Evolutionary conservation across 116 monocot genomes (phyloP).

Genomic region (Iris pallida): DNA sequence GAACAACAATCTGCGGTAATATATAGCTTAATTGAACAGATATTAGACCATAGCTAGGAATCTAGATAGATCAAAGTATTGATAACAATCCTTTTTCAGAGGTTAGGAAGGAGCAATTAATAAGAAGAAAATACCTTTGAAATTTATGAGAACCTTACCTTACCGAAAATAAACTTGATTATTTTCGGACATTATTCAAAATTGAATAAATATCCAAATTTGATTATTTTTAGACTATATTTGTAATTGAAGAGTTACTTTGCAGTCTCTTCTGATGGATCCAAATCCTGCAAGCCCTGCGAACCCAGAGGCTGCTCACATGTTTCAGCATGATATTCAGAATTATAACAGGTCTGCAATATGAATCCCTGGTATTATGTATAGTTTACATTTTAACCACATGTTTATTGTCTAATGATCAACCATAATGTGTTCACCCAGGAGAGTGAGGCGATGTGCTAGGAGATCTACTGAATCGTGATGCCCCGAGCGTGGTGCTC

Average conservation of each 20-base stretch:
- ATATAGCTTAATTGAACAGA: too few species aligned
- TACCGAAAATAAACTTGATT: too few species aligned
- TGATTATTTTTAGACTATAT: neutral
- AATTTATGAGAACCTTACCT: too few species aligned
- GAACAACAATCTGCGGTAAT: too few species aligned
- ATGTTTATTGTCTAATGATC: neutral
- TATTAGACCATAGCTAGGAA: too few species aligned
- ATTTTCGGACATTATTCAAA: too few species aligned
- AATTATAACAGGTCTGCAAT: slow-evolving; percentile 43
- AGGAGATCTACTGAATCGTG: slow-evolving; percentile 37
- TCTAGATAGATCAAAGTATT: too few species aligned
- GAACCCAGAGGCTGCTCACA: slow-evolving; percentile 56
- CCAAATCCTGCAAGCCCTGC: slow-evolving; percentile 65
- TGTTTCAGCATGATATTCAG: slow-evolving; percentile 49
- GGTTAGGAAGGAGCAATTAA: too few species aligned
- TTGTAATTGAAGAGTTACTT: neutral
- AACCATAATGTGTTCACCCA: slow-evolving; percentile 12
- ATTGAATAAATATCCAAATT: neutral
- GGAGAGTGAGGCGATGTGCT: slow-evolving; percentile 51
- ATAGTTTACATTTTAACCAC: neutral
- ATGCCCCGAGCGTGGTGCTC: neutral
- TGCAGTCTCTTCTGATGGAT: slow-evolving; percentile 60
- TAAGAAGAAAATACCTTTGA: too few species aligned
- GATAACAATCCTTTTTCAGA: too few species aligned
- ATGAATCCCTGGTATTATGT: neutral